Conservation (phyloP, 164 flowering plant genomes). For the Tetrastigma voinierianum region DNA sequence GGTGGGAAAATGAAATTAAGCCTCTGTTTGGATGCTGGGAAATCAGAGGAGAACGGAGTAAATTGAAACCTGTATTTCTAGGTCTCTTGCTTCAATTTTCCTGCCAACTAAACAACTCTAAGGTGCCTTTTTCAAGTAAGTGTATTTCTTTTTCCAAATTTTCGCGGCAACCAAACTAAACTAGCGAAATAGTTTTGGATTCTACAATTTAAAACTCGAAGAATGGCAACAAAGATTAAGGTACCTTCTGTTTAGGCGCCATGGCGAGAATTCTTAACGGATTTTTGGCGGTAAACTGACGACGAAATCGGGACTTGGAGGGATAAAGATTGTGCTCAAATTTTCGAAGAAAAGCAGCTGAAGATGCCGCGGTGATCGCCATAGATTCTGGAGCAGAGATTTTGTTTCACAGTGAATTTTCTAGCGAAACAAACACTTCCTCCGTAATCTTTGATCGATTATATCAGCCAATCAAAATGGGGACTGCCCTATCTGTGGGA, state of each 20-base stretch:
- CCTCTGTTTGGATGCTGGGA: background rate
- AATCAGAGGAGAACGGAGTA: background rate
- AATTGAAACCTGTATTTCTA: background rate
- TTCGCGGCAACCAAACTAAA: background rate
- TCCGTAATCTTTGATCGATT: no score
- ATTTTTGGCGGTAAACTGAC: conserved; percentile 22
- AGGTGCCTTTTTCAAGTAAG: background rate
- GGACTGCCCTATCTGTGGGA: conserved; percentile 19
- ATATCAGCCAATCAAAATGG: conserved; percentile 28
- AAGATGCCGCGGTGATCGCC: conserved; percentile 43
- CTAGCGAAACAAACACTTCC: no score
- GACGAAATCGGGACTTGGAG: conserved; percentile 18
- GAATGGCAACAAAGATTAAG: background rate
- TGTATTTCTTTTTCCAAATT: background rate
- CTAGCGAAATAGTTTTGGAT: background rate
- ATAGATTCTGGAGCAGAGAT: conserved; percentile 19
- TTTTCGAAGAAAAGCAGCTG: conserved; percentile 23
- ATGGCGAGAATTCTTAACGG: conserved; percentile 47
- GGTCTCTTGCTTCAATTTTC: no score
- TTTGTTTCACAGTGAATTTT: no score
- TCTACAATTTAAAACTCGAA: background rate
- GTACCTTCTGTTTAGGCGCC: conserved; percentile 61
- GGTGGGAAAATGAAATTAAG: background rate
- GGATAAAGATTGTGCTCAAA: conserved; percentile 14
- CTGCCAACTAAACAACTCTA: background rate